These are phyloP conservation scores for Mycena pura DNA, from an alignment of 768 basidiomycete species.

Conservation along the genomic window DNA sequence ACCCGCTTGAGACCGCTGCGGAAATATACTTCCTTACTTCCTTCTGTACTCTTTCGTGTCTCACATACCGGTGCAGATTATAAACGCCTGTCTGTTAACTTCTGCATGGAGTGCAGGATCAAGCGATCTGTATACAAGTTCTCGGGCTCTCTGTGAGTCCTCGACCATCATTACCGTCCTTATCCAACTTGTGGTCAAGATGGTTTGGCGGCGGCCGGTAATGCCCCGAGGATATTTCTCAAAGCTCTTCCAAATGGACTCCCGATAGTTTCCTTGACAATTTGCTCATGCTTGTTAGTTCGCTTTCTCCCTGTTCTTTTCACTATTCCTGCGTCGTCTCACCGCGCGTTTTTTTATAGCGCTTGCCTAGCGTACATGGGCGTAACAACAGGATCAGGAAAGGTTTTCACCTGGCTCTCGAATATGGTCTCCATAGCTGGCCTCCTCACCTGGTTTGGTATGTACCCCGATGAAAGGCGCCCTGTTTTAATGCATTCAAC, in stretches of 20 bases:
- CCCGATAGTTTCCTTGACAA: constrained; percentile 73
- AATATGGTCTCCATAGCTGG: constrained; percentile 75
- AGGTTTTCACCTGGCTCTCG: constrained; percentile 82
- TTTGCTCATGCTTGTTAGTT: constrained; percentile 65
- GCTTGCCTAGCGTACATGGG: constrained; percentile 82
- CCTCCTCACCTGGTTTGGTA: constrained; percentile 79
- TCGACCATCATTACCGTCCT: neutral
- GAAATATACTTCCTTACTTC: too few relatives aligned
- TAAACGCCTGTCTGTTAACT: constrained; percentile 83
- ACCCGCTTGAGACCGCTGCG: too few relatives aligned
- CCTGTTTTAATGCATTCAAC: neutral
- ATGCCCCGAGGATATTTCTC: constrained; percentile 83
- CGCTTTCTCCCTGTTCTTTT: neutral
- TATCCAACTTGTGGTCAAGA: constrained; percentile 48
- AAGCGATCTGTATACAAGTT: constrained; percentile 89
- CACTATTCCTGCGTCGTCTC: neutral
- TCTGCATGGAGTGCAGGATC: constrained; percentile 94
- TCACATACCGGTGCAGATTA: constrained; percentile 56
- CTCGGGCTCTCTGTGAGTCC: constrained; percentile 79
- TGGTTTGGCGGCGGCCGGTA: constrained; percentile 79
- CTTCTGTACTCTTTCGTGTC: too few relatives aligned
- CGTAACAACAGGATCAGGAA: constrained; percentile 63
- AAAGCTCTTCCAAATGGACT: constrained; percentile 75
- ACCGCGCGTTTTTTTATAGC: neutral
- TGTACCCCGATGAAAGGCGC: neutral